Evolutionary conservation across 202 grass and related monocot genomes (phyloP).

Genomic region (Cymbopogon flexuosus): DNA sequence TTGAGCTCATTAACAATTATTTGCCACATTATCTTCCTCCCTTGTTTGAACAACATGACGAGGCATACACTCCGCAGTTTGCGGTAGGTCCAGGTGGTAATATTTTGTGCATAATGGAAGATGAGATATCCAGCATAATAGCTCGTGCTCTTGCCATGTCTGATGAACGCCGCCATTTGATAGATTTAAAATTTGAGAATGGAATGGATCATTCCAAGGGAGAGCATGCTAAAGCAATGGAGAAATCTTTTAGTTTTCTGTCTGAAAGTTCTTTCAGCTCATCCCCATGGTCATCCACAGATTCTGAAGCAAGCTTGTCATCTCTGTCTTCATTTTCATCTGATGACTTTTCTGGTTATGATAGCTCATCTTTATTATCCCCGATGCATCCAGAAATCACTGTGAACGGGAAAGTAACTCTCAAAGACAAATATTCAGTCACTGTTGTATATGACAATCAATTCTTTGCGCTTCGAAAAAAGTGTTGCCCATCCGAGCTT

Average conservation of each 20-base stretch:
- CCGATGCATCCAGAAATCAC: constrained; percentile 67
- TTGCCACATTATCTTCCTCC: constrained; percentile 49
- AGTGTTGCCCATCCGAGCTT: constrained; percentile 89
- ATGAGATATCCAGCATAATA: constrained; percentile 98
- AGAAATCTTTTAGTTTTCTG: constrained; percentile 64
- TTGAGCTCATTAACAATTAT: constrained; percentile 57
- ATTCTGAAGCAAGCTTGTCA: constrained; percentile 47
- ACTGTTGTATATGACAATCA: constrained; percentile 57
- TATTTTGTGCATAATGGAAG: constrained; percentile 59
- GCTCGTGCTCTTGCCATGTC: constrained; percentile 62
- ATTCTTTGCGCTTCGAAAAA: constrained; percentile 73
- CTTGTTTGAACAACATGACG: constrained; percentile 44
- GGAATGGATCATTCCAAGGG: constrained; percentile 41
- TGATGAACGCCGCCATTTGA: constrained; percentile 38
- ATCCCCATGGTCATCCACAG: constrained; percentile 60
- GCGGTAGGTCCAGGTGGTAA: constrained; percentile 57
- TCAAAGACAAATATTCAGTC: constrained; percentile 74
- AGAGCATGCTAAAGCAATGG: constrained; percentile 41
- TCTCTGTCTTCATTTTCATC: constrained; percentile 44
- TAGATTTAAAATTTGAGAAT: constrained; percentile 31
- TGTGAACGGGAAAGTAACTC: constrained; percentile 51
- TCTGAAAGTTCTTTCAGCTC: constrained; percentile 49
- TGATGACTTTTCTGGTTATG: constrained; percentile 61
- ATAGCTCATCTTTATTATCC: constrained; percentile 48
- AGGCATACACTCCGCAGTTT: constrained; percentile 46